These are phyloP conservation scores for Peterozyma toletana DNA, from an alignment of 805 yeast species.

Conservation along the genomic window DNA sequence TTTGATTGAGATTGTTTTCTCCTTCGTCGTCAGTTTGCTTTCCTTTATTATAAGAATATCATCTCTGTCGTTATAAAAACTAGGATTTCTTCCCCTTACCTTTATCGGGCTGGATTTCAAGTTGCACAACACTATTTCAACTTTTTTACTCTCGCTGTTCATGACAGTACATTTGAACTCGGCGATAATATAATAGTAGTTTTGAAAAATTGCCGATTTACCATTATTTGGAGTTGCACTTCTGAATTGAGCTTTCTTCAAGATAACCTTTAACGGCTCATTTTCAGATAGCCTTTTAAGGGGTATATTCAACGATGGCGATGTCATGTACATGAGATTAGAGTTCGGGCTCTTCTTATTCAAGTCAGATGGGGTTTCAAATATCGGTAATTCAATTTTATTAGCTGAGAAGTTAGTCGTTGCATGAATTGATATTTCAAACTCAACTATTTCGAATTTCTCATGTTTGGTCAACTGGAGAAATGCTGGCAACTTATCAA, in stretches of 20 bases:
- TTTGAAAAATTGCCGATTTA: slow-evolving; percentile 32
- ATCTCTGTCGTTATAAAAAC: slow-evolving; percentile 47
- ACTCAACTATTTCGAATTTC: not conserved
- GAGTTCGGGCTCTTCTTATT: slow-evolving; percentile 6
- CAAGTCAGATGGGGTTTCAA: slow-evolving; percentile 11
- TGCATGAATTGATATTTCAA: slow-evolving; percentile 29
- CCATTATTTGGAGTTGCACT: slow-evolving; percentile 48
- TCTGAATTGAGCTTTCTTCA: slow-evolving; percentile 38
- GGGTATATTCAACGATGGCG: slow-evolving; percentile 3
- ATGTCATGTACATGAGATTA: slow-evolving; percentile 8
- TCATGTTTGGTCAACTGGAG: not conserved
- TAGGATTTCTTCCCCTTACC: slow-evolving; percentile 56
- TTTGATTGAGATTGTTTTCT: not conserved
- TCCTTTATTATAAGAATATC: slow-evolving; percentile 32
- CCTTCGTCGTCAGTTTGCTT: not conserved
- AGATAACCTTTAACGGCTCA: slow-evolving; percentile 19
- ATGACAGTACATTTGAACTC: slow-evolving; percentile 5
- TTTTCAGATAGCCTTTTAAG: slow-evolving; percentile 18
- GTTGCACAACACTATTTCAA: not conserved
- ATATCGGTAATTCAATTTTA: slow-evolving; percentile 25
- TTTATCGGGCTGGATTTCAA: slow-evolving; percentile 37
- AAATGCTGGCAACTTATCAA: slow-evolving; percentile 1
- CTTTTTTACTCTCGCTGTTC: not conserved
- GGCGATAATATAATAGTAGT: slow-evolving; percentile 32
- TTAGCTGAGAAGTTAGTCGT: slow-evolving; percentile 23